Evolutionary conservation across 257 asterid species (phyloP).

Genomic region (Jasminum sambac): DNA sequence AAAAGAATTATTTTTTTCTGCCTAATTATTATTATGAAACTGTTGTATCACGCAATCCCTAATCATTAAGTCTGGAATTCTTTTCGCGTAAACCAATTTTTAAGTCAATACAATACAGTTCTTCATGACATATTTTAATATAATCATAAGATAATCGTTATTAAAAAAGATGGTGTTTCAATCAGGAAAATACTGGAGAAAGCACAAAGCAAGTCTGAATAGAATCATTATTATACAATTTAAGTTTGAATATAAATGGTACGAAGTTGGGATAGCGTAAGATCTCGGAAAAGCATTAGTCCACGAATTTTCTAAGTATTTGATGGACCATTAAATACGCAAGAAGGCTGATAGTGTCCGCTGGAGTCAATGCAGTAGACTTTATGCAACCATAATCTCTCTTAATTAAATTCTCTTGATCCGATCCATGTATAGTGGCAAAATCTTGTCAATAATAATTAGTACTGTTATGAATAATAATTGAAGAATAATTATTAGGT

Average conservation of each 20-base stretch:
- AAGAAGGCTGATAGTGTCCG: not conserved
- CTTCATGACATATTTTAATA: too few relatives aligned
- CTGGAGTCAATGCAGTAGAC: conserved; percentile 8
- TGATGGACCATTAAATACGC: not conserved
- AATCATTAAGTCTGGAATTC: too few relatives aligned
- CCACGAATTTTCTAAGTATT: not conserved
- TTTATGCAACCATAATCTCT: not conserved
- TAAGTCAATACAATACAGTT: too few relatives aligned
- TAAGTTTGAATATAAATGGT: not conserved
- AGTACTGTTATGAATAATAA: too few relatives aligned
- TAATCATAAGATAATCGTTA: too few relatives aligned
- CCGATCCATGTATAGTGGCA: not conserved
- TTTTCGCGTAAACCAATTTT: too few relatives aligned
- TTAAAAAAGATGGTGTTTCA: too few relatives aligned
- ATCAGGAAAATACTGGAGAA: too few relatives aligned
- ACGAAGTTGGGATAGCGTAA: not conserved
- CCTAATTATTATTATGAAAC: not conserved
- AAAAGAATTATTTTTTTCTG: too few relatives aligned
- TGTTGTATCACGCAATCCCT: too few relatives aligned
- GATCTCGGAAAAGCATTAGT: not conserved
- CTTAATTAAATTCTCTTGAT: not conserved
- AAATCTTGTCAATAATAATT: too few relatives aligned
- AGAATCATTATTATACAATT: not conserved
- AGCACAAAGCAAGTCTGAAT: not conserved
- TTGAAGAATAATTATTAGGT: too few relatives aligned